Evolutionary conservation across 2,329 filamentous ascomycete genomes (phyloP).

Genomic region (Claviceps sp.): DNA sequence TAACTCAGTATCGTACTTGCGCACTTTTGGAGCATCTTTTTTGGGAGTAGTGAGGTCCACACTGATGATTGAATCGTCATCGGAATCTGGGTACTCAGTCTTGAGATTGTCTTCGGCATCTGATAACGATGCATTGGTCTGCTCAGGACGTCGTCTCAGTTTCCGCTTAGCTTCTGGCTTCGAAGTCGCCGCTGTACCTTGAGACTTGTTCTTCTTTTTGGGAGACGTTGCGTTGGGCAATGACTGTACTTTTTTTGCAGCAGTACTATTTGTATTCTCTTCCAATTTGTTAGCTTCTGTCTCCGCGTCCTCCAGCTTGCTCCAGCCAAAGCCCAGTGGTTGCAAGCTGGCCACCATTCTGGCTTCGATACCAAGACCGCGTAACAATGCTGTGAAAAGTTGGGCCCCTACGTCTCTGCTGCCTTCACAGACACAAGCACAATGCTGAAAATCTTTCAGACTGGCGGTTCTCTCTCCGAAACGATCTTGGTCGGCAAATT

Average conservation of each 20-base stretch:
- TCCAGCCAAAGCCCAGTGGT: conserved; percentile 82
- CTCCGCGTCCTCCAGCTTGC: conserved; percentile 67
- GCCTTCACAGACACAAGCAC: conserved; percentile 58
- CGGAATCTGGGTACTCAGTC: conserved; percentile 31
- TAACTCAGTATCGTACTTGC: conserved; percentile 60
- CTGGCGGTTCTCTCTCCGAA: conserved; percentile 68
- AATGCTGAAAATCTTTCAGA: conserved; percentile 52
- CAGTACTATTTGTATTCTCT: not conserved
- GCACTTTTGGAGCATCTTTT: conserved; percentile 23
- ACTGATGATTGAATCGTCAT: conserved; percentile 47
- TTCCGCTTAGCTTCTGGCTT: not conserved
- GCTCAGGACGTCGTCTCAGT: not conserved
- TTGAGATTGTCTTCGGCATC: conserved; percentile 32
- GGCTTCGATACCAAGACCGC: conserved; percentile 69
- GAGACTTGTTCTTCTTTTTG: not conserved
- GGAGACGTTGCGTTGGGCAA: conserved; percentile 7
- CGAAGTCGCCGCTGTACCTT: not conserved
- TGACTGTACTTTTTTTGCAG: not conserved
- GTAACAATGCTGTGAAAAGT: conserved; percentile 73
- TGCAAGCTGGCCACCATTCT: conserved; percentile 77
- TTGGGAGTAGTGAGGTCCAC: conserved; percentile 27
- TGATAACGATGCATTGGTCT: not conserved
- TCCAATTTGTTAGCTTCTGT: conserved; percentile 24
- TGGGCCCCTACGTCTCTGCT: conserved; percentile 82
- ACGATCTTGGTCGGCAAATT: conserved; percentile 43